Conservation (phyloP, 305 asterid species). For the Fraxinus sp. region DNA sequence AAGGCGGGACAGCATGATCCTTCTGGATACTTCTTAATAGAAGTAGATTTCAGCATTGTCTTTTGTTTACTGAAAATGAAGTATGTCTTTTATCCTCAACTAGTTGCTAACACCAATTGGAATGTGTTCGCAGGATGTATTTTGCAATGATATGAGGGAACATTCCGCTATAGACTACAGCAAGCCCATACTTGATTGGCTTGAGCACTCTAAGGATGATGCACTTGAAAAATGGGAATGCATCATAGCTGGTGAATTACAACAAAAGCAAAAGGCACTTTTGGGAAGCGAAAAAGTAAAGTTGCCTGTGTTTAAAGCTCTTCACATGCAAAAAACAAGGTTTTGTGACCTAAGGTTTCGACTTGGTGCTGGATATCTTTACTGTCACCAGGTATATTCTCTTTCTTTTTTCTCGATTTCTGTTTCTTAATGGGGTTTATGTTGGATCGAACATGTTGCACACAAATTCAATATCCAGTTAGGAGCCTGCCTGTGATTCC, state of each 20-base stretch:
- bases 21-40: constrained; percentile 89
- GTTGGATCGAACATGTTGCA: neutral
- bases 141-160: constrained; percentile 74
- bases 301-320: constrained; percentile 60
- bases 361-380: constrained; percentile 84
- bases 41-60: constrained; percentile 40
- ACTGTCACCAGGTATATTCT: constrained; percentile 79
- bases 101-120: constrained; percentile 17
- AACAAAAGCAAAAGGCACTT: constrained; percentile 62
- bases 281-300: constrained; percentile 44
- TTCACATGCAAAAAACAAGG: constrained; percentile 59
- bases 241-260: constrained; percentile 62
- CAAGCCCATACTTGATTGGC: constrained; percentile 77
- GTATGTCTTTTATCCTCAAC: neutral
- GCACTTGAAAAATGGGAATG: constrained; percentile 84
- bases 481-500: neutral
- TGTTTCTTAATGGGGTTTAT: neutral
- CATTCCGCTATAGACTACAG: constrained; percentile 65
- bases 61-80: constrained; percentile 13
- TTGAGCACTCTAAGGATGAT: constrained; percentile 54
- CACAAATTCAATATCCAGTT: neutral
- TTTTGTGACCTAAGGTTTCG: constrained; percentile 72
- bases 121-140: constrained; percentile 54
- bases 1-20: constrained; percentile 58
- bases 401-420: neutral